phyloP scores from a whole-genome alignment of 1,139 yeast species.

The Suzukiozyma palmioleophila region DNA sequence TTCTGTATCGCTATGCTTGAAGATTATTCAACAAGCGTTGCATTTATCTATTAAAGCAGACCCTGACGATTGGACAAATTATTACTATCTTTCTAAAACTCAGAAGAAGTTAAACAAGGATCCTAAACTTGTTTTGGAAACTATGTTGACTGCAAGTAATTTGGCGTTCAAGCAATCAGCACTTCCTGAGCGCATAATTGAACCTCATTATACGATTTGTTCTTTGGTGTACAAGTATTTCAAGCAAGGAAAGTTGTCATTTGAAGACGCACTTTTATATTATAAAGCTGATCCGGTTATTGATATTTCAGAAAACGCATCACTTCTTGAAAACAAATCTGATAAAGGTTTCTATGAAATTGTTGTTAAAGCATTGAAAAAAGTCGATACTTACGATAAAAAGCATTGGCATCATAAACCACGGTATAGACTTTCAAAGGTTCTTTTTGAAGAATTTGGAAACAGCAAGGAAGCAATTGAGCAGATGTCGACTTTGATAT shows the following conservation, averaged over 20 bases:
- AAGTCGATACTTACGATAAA: slow-evolving; percentile 58
- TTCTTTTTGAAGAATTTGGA: slow-evolving; percentile 50
- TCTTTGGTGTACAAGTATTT: slow-evolving; percentile 58
- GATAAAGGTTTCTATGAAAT: slow-evolving; percentile 18
- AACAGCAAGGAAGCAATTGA: slow-evolving; percentile 54
- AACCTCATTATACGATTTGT: slow-evolving; percentile 68
- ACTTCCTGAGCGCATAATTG: slow-evolving; percentile 56
- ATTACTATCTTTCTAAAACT: slow-evolving; percentile 57
- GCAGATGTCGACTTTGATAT: slow-evolving; percentile 60
- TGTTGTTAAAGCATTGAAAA: slow-evolving; percentile 25
- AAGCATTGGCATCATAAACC: slow-evolving; percentile 94
- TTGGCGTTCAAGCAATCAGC: slow-evolving; percentile 27
- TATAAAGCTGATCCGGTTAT: slow-evolving; percentile 34
- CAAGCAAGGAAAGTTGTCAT: slow-evolving; percentile 25
- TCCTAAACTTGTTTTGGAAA: slow-evolving; percentile 28
- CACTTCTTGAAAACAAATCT: slow-evolving; percentile 14
- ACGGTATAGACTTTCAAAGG: slow-evolving; percentile 64
- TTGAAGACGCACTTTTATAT: slow-evolving; percentile 31
- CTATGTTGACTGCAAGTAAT: slow-evolving; percentile 31
- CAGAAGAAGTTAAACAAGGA: slow-evolving; percentile 43
- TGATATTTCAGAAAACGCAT: slow-evolving; percentile 10
- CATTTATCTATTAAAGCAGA: slow-evolving; percentile 40
- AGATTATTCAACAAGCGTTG: slow-evolving; percentile 36
- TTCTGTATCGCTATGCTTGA: slow-evolving; percentile 24
- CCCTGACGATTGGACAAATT: slow-evolving; percentile 58